Evolutionary conservation across 257 asterid genomes (phyloP), one percentile per base, ranked within the genome.

Genomic region (Solanum medicagineum): DNA sequence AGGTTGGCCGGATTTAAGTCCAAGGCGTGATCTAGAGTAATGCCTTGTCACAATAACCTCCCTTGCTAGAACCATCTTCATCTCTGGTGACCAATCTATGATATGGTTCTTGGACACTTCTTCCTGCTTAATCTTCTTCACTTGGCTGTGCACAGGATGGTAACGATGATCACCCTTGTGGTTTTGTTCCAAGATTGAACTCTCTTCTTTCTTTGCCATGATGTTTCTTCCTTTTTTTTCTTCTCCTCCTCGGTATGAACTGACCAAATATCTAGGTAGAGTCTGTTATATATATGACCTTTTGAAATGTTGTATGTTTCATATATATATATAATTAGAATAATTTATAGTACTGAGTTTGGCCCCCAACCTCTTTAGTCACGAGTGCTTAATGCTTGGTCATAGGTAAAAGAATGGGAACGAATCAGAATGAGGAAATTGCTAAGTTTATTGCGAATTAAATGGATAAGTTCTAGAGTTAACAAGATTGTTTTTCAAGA

Each of bases 71-170:
- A 66, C 44, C 32, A 56, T 69, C 51, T 45, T 65, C 66, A 66
- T 65, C 24, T 66, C 85, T 71, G 75, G 85, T 10, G 80, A 13
- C 85, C 59, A 71, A 36, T 84, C 86, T 19, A 83, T 29, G 1
- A 69, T 36, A 24, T 53, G 20, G 12, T 49, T 36, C 44, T n/a
- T 60, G 15, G 26, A 68, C 45, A 70, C 73, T 57, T 69, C 32
- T 84, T 84, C 86, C 20, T 54, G 71, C 70, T 84, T 84, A 75
- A 84, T 84, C 86, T 51, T 84, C 86, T 53, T 84, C 44, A 84
- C 86, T 84, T 84, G 86, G 53, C n/a, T 84, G 20, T 84, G 86
- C 4, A 84, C 82, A 42, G 69, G 44, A 69, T 49, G 51, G n/a
- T 53, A 40, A 40, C 14, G 66, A 19, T 49, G 53, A 26, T 56